Conservation (phyloP, 805 yeast genomes). For the Schizosaccharomyces octosporus region DNA sequence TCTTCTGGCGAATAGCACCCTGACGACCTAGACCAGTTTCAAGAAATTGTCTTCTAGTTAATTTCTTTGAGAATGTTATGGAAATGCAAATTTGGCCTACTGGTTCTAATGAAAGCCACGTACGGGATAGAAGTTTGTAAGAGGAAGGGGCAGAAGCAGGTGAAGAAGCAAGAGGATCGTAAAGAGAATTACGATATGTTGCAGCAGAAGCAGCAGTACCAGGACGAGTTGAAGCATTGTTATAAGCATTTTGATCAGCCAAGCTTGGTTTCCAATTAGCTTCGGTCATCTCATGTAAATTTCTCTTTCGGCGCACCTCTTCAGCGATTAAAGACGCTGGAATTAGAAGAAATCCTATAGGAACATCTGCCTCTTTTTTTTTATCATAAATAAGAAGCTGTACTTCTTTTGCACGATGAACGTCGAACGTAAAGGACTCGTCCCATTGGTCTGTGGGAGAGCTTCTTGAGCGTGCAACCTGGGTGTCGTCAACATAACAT, state of each 20-base stretch:
- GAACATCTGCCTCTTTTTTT: slow-evolving; percentile 35
- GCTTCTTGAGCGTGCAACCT: not conserved
- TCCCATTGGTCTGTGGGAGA: not conserved
- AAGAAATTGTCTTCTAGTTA: slow-evolving; percentile 8
- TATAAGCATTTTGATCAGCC: not conserved
- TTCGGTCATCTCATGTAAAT: not conserved
- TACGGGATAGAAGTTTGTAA: not conserved
- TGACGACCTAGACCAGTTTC: slow-evolving; percentile 60
- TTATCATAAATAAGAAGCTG: not conserved
- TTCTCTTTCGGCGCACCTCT: not conserved
- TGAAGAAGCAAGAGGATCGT: not conserved
- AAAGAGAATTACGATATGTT: not conserved
- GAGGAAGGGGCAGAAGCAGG: not conserved
- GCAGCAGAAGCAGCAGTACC: not conserved
- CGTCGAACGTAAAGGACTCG: not conserved
- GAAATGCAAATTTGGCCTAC: not conserved
- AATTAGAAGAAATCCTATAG: slow-evolving; percentile 85
- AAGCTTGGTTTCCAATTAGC: not conserved
- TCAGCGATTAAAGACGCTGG: slow-evolving; percentile 30
- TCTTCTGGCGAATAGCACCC: slow-evolving; percentile 89
- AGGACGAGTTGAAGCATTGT: not conserved
- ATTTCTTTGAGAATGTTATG: not conserved
- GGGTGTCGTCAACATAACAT: not conserved
- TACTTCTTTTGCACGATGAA: not conserved
- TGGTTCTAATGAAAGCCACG: not conserved